phyloP scores from a whole-genome alignment of 106 monocot genomes.

The Platanthera zijinensis region DNA sequence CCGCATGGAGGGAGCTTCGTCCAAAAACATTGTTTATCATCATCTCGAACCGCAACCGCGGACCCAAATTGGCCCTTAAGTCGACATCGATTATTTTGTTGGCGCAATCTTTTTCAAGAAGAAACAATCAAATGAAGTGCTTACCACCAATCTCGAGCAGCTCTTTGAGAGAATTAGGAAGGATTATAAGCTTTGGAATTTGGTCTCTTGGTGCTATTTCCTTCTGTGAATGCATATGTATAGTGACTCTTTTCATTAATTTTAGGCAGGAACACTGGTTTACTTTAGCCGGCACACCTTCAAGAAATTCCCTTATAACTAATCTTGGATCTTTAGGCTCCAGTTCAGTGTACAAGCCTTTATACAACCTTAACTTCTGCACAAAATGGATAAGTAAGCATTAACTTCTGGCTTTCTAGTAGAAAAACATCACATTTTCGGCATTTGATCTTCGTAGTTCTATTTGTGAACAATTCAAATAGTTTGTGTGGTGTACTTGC shows the following conservation, averaged over 20 bases:
- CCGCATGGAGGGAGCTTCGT: neutral
- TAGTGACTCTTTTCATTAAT: constrained; percentile 27
- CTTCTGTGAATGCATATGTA: constrained; percentile 22
- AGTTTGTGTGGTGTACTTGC: constrained; percentile 22
- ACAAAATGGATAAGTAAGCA: constrained; percentile 3
- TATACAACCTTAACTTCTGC: constrained; percentile 33
- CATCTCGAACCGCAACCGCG: no score
- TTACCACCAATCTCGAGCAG: constrained; percentile 32
- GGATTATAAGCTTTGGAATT: constrained; percentile 24
- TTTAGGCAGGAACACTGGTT: constrained; percentile 2
- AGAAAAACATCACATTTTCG: neutral
- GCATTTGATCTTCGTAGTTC: neutral
- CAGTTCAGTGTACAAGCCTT: constrained; percentile 7
- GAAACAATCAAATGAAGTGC: neutral
- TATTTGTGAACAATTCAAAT: neutral
- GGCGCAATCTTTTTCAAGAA: neutral
- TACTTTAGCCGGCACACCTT: constrained; percentile 10
- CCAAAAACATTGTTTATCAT: neutral
- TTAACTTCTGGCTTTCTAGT: neutral
- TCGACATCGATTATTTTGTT: neutral
- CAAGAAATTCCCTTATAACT: constrained; percentile 15
- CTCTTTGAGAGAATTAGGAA: constrained; percentile 34
- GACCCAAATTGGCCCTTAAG: neutral
- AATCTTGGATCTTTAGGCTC: constrained; percentile 12
- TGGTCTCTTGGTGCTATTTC: constrained; percentile 4